These are phyloP conservation scores for Pseudopyricularia cyperi DNA, from an alignment of 2,329 filamentous ascomycete genomes.

Conservation along the genomic window DNA sequence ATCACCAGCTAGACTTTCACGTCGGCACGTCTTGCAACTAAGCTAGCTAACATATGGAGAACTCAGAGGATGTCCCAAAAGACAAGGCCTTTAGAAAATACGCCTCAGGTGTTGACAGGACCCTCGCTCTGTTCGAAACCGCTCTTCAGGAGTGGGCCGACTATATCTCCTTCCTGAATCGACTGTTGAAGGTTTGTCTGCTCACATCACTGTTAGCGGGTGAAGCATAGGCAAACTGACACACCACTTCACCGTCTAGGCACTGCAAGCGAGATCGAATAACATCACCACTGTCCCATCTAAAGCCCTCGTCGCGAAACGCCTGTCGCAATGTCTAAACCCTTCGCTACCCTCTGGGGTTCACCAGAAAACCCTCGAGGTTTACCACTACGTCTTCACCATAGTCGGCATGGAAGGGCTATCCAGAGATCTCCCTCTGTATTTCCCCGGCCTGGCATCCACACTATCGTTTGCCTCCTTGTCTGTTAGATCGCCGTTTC, in stretches of 20 bases:
- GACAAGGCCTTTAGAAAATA: constrained; percentile 75
- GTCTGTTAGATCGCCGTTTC: constrained; percentile 73
- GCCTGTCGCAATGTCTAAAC: constrained; percentile 89
- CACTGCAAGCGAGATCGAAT: constrained; percentile 73
- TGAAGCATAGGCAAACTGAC: constrained; percentile 11
- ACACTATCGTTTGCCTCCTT: constrained; percentile 92
- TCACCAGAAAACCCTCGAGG: constrained; percentile 91
- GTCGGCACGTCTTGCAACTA: background rate
- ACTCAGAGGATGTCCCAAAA: constrained; percentile 40
- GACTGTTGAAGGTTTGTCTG: constrained; percentile 62
- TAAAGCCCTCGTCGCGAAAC: constrained; percentile 73
- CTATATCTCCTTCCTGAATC: constrained; percentile 93
- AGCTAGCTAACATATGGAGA: background rate
- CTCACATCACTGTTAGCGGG: background rate
- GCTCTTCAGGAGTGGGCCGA: constrained; percentile 97
- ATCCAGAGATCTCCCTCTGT: constrained; percentile 70
- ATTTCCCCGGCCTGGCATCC: constrained; percentile 77
- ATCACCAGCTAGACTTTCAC: no score
- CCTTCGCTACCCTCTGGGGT: constrained; percentile 88
- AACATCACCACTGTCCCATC: constrained; percentile 64
- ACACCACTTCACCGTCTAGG: constrained; percentile 32
- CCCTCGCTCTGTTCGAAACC: constrained; percentile 81
- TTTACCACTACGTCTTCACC: constrained; percentile 81
- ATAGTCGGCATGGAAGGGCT: constrained; percentile 72
- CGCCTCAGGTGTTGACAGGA: constrained; percentile 75